Evolutionary conservation across 768 basidiomycete species (phyloP).

Genomic region (Pholiota molesta): DNA sequence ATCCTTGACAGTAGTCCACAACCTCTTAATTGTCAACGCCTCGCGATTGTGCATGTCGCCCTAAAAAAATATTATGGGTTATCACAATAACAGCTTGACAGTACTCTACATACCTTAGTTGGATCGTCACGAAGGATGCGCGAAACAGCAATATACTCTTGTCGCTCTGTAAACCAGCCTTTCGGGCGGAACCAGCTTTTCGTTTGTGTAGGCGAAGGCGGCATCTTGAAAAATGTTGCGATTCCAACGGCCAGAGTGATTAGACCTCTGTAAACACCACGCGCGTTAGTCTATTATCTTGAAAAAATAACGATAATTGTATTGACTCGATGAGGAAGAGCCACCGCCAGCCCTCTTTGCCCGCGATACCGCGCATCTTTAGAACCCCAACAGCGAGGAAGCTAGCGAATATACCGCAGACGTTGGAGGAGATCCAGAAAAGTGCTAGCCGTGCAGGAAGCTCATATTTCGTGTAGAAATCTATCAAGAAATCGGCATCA

Average conservation of each 20-base stretch:
- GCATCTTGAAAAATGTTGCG: conserved; percentile 59
- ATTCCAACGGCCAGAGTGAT: conserved; percentile 55
- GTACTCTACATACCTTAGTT: conserved; percentile 40
- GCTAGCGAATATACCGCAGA: conserved; percentile 48
- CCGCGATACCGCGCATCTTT: conserved; percentile 57
- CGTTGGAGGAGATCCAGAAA: conserved; percentile 55
- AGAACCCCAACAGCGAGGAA: conserved; percentile 68
- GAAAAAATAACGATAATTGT: background rate
- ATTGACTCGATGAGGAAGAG: conserved; percentile 56
- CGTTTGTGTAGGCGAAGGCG: conserved; percentile 62
- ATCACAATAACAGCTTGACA: background rate
- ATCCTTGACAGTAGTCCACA: conserved; percentile 60
- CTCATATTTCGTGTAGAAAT: conserved; percentile 64
- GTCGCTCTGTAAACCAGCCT: conserved; percentile 65
- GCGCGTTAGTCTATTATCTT: background rate
- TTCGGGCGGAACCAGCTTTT: conserved; percentile 59
- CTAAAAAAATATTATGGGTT: conserved; percentile 23
- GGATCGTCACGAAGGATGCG: conserved; percentile 68
- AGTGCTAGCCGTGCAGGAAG: conserved; percentile 57
- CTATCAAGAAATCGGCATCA: conserved; percentile 23
- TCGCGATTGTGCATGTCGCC: conserved; percentile 76
- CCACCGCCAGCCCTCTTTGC: conserved; percentile 61
- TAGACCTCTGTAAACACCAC: conserved; percentile 15
- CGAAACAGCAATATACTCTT: conserved; percentile 63
- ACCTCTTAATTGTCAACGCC: conserved; percentile 47